These are phyloP conservation scores for Amphibolis antarctica DNA, from an alignment of 106 monocot species.

Conservation along the genomic window DNA sequence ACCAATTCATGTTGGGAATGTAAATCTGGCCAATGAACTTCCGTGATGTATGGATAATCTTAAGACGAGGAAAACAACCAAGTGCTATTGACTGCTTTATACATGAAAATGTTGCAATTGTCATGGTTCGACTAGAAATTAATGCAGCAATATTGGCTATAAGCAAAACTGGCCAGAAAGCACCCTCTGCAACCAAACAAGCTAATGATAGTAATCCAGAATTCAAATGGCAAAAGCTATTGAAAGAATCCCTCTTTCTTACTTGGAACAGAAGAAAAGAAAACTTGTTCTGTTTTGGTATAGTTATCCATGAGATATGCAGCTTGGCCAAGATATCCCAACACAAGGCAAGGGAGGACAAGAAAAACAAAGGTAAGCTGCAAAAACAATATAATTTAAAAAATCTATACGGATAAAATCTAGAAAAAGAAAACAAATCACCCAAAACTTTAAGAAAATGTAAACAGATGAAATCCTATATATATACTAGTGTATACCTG, in stretches of 20 bases:
- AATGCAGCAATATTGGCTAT: constrained; percentile 77
- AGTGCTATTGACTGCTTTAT: constrained; percentile 86
- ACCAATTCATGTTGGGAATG: constrained; percentile 86
- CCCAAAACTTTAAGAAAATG: not conserved
- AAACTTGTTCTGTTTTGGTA: constrained; percentile 45
- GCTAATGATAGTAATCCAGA: not conserved
- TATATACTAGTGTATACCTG: constrained; percentile 35
- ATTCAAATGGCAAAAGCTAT: not conserved
- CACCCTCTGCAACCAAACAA: constrained; percentile 34
- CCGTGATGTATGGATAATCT: constrained; percentile 74
- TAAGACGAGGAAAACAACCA: constrained; percentile 86
- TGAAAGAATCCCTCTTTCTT: constrained; percentile 12
- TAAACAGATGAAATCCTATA: constrained; percentile 3
- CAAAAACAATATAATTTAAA: constrained; percentile 10
- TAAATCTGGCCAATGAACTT: constrained; percentile 94
- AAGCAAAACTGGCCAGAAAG: constrained; percentile 71
- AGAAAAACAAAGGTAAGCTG: constrained; percentile 74
- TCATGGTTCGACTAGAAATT: constrained; percentile 87
- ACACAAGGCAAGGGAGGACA: constrained; percentile 75
- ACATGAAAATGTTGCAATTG: constrained; percentile 78
- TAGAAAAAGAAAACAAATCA: not conserved
- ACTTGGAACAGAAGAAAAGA: constrained; percentile 84
- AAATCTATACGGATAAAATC: constrained; percentile 5
- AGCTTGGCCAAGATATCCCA: constrained; percentile 93
- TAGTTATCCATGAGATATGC: constrained; percentile 76